Conservation (phyloP, 2,329 filamentous ascomycete species). For the Fusarium sp. region DNA sequence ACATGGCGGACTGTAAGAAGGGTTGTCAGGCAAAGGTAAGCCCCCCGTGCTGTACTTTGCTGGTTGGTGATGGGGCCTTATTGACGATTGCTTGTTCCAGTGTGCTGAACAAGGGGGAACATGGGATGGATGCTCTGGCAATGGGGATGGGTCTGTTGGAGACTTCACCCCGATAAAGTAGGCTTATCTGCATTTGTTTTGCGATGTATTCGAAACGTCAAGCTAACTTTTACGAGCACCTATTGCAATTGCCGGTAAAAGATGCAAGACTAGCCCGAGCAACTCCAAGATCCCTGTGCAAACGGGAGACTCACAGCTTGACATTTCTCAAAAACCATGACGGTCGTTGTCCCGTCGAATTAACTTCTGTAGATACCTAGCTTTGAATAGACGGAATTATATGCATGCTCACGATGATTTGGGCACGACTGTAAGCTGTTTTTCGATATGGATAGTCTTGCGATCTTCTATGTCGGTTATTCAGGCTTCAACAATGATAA, state of each 20-base stretch:
- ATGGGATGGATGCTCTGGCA: too few relatives aligned
- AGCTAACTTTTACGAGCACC: not conserved
- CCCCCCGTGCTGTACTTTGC: too few relatives aligned
- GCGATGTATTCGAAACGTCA: not conserved
- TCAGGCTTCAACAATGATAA: too few relatives aligned
- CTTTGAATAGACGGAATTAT: not conserved
- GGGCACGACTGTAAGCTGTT: not conserved
- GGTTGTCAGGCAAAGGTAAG: too few relatives aligned
- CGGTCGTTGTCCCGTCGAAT: not conserved
- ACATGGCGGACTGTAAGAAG: too few relatives aligned
- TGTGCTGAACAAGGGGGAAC: too few relatives aligned
- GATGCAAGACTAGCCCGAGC: not conserved
- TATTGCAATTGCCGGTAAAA: not conserved
- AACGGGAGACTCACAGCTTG: not conserved
- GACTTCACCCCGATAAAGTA: too few relatives aligned
- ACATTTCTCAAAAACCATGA: not conserved
- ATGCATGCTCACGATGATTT: not conserved
- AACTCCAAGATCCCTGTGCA: not conserved
- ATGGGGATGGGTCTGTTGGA: too few relatives aligned
- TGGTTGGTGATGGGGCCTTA: too few relatives aligned
- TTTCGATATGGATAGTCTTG: not conserved
- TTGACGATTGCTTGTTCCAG: too few relatives aligned
- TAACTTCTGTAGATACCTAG: not conserved
- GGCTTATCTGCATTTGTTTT: not conserved
- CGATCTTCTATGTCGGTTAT: too few relatives aligned